A percentile compares a stretch with the other conserved stretches of the same genome.
These are phyloP conservation scores for Akanthomyces dipterigenus DNA, from an alignment of 2,329 filamentous ascomycete species.

Conservation along the genomic window DNA sequence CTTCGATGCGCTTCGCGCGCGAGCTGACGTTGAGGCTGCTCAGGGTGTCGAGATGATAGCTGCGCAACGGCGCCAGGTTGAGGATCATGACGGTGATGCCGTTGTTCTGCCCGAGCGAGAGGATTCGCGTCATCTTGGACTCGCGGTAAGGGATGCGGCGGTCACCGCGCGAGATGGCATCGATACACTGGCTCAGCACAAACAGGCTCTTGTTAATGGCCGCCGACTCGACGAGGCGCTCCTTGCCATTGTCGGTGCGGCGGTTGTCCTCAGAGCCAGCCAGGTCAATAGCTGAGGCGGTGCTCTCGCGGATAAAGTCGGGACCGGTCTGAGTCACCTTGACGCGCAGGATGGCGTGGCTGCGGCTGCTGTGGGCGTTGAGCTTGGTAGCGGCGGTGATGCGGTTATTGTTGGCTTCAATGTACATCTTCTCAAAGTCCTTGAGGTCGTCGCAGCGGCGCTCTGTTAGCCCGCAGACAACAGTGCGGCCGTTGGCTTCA, in stretches of 20 bases:
- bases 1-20: constrained; percentile 90
- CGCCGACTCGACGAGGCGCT: constrained; percentile 87
- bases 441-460: constrained; percentile 75
- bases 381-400: constrained; percentile 88
- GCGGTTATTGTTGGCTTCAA: constrained; percentile 85
- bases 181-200: constrained; percentile 88
- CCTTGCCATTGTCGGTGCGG: constrained; percentile 87
- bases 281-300: constrained; percentile 87
- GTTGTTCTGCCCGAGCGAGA: constrained; percentile 89
- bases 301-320: constrained; percentile 65
- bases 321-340: constrained; percentile 74
- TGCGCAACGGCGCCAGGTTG: constrained; percentile 84
- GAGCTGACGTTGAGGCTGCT: constrained; percentile 94
- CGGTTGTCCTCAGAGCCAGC: constrained; percentile 95
- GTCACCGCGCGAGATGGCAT: constrained; percentile 74
- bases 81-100: constrained; percentile 95
- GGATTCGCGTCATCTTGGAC: constrained; percentile 93
- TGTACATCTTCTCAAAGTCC: constrained; percentile 85
- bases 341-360: constrained; percentile 85
- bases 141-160: constrained; percentile 85
- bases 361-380: constrained; percentile 84
- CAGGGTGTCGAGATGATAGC: constrained; percentile 88
- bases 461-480: constrained; percentile 81
- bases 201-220: constrained; percentile 98
- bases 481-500: constrained; percentile 79